Evolutionary conservation across 495 filamentous ascomycete genomes (phyloP).

Genomic region (Aspergillus sclerotiicarbonarius): DNA sequence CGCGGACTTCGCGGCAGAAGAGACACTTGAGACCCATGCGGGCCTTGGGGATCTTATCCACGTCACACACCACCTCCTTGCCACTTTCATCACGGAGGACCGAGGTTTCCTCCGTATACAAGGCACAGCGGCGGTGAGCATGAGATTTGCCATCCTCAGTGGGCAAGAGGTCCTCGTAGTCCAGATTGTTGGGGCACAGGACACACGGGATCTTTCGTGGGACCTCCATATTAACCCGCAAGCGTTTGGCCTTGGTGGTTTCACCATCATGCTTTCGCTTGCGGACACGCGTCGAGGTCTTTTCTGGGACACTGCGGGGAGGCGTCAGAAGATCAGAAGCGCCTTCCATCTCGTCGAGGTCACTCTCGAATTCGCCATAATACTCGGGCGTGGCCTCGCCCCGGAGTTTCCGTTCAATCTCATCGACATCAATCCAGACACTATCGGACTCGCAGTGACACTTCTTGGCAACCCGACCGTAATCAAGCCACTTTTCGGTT

Average conservation of each 20-base stretch:
- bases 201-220: constrained; percentile 81
- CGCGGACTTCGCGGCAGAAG: constrained; percentile 89
- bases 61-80: constrained; percentile 70
- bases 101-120: constrained; percentile 89
- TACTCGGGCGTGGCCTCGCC: constrained; percentile 89
- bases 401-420: constrained; percentile 89
- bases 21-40: constrained; percentile 89
- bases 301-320: constrained; percentile 67
- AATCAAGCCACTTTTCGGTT: constrained; percentile 87
- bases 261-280: constrained; percentile 63
- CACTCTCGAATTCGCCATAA: constrained; percentile 69
- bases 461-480: constrained; percentile 95
- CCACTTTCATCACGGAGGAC: constrained; percentile 68
- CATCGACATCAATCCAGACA: constrained; percentile 95
- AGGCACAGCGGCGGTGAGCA: constrained; percentile 84
- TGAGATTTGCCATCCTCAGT: constrained; percentile 81
- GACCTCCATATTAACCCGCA: constrained; percentile 65
- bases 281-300: constrained; percentile 55
- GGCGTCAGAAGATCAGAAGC: constrained; percentile 72
- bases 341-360: constrained; percentile 62
- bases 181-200: constrained; percentile 89
- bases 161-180: constrained; percentile 76
- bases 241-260: constrained; percentile 68
- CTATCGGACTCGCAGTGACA: constrained; percentile 95
- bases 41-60: constrained; percentile 78